A percentile compares a stretch with the other conserved stretches of the same genome.
phyloP scores from a whole-genome alignment of 1,284 basidiomycete species.

The Boletus subluridellus region DNA sequence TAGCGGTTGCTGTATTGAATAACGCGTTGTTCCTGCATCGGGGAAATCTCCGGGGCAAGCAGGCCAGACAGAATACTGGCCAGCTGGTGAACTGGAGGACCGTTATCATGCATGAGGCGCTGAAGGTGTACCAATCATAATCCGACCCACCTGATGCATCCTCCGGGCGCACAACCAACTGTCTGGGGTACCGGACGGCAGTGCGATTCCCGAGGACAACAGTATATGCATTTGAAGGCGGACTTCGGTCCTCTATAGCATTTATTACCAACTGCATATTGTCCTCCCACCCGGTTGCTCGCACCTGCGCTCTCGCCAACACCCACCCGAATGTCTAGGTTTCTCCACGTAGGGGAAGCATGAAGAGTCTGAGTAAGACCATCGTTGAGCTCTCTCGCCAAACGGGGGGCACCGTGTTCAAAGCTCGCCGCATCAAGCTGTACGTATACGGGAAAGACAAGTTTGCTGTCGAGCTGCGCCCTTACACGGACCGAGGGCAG shows the following conservation, averaged over 20 bases:
- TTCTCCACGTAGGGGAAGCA: slow-evolving; percentile 37
- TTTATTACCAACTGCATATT: slow-evolving; percentile 10
- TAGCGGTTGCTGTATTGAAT: slow-evolving; percentile 76
- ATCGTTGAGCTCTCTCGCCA: slow-evolving; percentile 26
- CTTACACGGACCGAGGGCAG: slow-evolving; percentile 65
- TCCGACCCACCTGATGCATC: slow-evolving; percentile 31
- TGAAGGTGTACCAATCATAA: slow-evolving; percentile 1
- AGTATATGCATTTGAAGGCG: slow-evolving; percentile 20
- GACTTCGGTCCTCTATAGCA: slow-evolving; percentile 16
- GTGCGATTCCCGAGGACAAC: slow-evolving; percentile 28
- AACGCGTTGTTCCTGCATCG: slow-evolving; percentile 50
- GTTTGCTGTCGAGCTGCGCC: slow-evolving; percentile 45
- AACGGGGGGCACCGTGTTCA: neutral
- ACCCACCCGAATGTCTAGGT: slow-evolving; percentile 38
- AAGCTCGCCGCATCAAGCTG: slow-evolving; percentile 40
- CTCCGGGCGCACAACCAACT: slow-evolving; percentile 21
- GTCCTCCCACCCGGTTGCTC: slow-evolving; percentile 8
- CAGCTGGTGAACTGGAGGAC: slow-evolving; percentile 29
- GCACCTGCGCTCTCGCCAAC: slow-evolving; percentile 26
- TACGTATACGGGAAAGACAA: slow-evolving; percentile 54
- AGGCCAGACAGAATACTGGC: slow-evolving; percentile 44
- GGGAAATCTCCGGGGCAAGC: slow-evolving; percentile 50
- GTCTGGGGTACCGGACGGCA: slow-evolving; percentile 21
- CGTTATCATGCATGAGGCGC: slow-evolving; percentile 11
- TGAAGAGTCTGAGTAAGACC: slow-evolving; percentile 15